Evolutionary conservation across 2,329 filamentous ascomycete species (phyloP).

Genomic region (Fusarium aywerte): DNA sequence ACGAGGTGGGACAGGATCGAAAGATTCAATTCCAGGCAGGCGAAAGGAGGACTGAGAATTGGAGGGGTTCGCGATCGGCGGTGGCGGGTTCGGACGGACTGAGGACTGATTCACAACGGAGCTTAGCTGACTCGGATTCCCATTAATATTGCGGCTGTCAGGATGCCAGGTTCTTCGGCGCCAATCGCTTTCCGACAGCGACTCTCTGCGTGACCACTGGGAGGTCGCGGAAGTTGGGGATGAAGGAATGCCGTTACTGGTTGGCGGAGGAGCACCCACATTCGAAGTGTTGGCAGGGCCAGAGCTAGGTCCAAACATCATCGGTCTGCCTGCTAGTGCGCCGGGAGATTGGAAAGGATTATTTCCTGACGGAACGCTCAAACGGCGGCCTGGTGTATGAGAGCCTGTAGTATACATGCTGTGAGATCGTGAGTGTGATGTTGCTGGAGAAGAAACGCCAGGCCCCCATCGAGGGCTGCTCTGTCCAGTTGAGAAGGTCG

Average conservation of each 20-base stretch:
- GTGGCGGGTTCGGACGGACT: slow-evolving; percentile 65
- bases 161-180: slow-evolving; percentile 92
- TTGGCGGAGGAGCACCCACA: slow-evolving; percentile 63
- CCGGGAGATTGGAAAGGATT: slow-evolving; percentile 78
- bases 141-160: slow-evolving; percentile 72
- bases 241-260: slow-evolving; percentile 70
- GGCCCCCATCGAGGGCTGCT: slow-evolving; percentile 81
- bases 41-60: slow-evolving; percentile 71
- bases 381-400: slow-evolving; percentile 75
- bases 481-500: slow-evolving; percentile 80
- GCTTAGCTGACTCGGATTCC: slow-evolving; percentile 76
- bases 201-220: slow-evolving; percentile 73
- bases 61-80: slow-evolving; percentile 57
- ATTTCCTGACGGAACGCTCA: slow-evolving; percentile 82
- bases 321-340: slow-evolving; percentile 65
- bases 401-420: slow-evolving; percentile 75
- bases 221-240: slow-evolving; percentile 73
- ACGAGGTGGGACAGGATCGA: slow-evolving; percentile 77
- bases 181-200: slow-evolving; percentile 78
- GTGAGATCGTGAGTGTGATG: slow-evolving; percentile 74
- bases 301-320: slow-evolving; percentile 64
- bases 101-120: slow-evolving; percentile 78
- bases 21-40: slow-evolving; percentile 91
- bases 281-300: slow-evolving; percentile 66
- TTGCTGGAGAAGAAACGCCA: slow-evolving; percentile 76